These are phyloP conservation scores for Zalaria obscura DNA, from an alignment of 2,329 filamentous ascomycete species.

Conservation along the genomic window DNA sequence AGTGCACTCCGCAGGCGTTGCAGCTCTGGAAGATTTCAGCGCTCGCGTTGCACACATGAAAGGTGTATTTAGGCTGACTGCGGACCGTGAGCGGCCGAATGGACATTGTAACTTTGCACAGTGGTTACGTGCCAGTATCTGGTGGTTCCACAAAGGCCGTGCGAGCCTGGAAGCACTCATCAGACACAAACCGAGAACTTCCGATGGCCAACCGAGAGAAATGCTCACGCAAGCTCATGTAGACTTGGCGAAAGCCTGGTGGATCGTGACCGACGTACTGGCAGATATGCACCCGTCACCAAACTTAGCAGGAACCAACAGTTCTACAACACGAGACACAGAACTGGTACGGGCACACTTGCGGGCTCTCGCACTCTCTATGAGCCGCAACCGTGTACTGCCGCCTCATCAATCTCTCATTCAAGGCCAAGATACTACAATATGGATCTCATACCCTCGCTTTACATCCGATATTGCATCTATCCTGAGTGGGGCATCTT, in stretches of 20 bases:
- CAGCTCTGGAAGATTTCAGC: conserved; percentile 52
- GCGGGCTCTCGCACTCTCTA: conserved; percentile 62
- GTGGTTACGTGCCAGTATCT: conserved; percentile 59
- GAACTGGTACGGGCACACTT: conserved; percentile 24
- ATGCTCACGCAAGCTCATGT: conserved; percentile 61
- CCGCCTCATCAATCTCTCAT: conserved; percentile 51
- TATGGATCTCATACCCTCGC: conserved; percentile 68
- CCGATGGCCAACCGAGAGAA: conserved; percentile 35
- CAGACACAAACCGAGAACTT: conserved; percentile 44
- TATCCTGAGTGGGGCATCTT: conserved; percentile 48
- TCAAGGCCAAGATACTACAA: conserved; percentile 63
- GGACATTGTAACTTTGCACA: conserved; percentile 40
- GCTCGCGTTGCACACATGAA: conserved; percentile 58
- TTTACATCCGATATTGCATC: conserved; percentile 58
- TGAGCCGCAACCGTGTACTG: conserved; percentile 71
- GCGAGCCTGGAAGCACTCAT: conserved; percentile 60
- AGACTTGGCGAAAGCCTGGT: conserved; percentile 73
- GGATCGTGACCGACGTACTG: conserved; percentile 45
- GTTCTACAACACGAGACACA: neutral
- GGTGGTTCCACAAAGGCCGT: conserved; percentile 84
- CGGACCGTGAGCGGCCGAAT: conserved; percentile 57
- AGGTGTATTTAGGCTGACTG: conserved; percentile 62
- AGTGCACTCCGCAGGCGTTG: neutral
- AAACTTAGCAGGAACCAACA: neutral
- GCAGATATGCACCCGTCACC: conserved; percentile 1